A percentile compares a stretch with the other conserved stretches of the same genome.
phyloP scores from a whole-genome alignment of 345 rosid genomes.

The Leavenworthia alabamica region DNA sequence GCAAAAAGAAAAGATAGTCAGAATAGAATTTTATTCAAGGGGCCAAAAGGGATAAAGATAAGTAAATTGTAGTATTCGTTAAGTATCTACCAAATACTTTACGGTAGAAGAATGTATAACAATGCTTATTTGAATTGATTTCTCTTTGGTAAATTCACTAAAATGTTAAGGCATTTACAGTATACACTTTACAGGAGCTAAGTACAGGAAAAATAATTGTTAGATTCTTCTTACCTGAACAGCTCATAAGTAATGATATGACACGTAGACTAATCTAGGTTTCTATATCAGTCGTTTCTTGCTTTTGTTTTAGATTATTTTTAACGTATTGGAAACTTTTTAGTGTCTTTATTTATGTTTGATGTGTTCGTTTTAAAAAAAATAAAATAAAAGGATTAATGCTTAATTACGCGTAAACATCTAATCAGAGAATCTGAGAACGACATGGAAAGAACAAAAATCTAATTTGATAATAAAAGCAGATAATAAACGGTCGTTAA shows the following conservation, averaged over 20 bases:
- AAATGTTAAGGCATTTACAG: background rate
- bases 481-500: background rate
- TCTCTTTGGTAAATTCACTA: background rate
- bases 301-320: constrained; percentile 7
- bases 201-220: background rate
- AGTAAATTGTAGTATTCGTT: constrained; percentile 22
- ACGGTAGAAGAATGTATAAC: background rate
- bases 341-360: background rate
- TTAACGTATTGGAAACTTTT: background rate
- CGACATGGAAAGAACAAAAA: constrained; percentile 6
- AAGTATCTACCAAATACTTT: constrained; percentile 15
- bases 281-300: constrained; percentile 9
- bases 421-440: constrained; percentile 25
- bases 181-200: background rate
- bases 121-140: constrained; percentile 1
- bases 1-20: constrained; percentile 18
- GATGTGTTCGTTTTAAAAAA: background rate
- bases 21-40: constrained; percentile 23
- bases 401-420: constrained; percentile 23
- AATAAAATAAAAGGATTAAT: no score
- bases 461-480: constrained; percentile 1
- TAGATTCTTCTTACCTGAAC: constrained; percentile 20
- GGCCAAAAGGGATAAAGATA: constrained; percentile 23
- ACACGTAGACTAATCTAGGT: constrained; percentile 56
- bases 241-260: constrained; percentile 26